A percentile compares a stretch with the other conserved stretches of the same genome.
Conservation (phyloP, 148 eudicot genomes). For the Rhododendron simsii region DNA sequence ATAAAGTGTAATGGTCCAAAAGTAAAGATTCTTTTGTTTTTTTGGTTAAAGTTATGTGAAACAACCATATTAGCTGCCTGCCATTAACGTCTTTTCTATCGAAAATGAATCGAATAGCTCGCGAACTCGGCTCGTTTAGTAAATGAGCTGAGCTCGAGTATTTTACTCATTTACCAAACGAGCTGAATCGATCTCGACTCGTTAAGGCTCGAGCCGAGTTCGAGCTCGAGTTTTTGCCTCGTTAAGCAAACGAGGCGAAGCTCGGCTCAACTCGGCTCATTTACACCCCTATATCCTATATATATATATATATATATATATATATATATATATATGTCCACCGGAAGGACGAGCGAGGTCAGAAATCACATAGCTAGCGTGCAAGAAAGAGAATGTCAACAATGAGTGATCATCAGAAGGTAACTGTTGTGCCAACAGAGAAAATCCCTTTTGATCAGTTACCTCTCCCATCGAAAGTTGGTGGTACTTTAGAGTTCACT, state of each 20-base stretch:
- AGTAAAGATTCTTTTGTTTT: neutral
- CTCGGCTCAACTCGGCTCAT: too few species aligned
- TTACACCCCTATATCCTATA: too few species aligned
- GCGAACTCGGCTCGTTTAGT: too few species aligned
- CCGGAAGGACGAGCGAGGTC: neutral
- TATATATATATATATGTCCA: neutral
- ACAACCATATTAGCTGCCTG: neutral
- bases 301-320: too few species aligned
- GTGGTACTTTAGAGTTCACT: neutral
- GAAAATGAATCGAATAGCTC: too few species aligned
- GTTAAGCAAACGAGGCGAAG: too few species aligned
- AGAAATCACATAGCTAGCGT: neutral
- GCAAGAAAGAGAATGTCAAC: neutral
- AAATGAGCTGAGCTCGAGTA: too few species aligned
- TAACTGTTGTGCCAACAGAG: neutral
- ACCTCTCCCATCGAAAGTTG: neutral
- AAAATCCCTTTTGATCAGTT: neutral
- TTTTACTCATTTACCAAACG: too few species aligned
- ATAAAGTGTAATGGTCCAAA: neutral
- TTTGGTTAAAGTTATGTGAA: neutral
- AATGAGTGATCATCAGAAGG: neutral
- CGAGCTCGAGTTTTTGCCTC: too few species aligned
- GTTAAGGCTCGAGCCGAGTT: too few species aligned
- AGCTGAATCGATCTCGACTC: too few species aligned
- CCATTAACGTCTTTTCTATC: neutral